Evolutionary conservation across 2,329 filamentous ascomycete species (phyloP), one percentile per base, ranked within the genome.

Genomic region (Pseudogymnoascus sp.): DNA sequence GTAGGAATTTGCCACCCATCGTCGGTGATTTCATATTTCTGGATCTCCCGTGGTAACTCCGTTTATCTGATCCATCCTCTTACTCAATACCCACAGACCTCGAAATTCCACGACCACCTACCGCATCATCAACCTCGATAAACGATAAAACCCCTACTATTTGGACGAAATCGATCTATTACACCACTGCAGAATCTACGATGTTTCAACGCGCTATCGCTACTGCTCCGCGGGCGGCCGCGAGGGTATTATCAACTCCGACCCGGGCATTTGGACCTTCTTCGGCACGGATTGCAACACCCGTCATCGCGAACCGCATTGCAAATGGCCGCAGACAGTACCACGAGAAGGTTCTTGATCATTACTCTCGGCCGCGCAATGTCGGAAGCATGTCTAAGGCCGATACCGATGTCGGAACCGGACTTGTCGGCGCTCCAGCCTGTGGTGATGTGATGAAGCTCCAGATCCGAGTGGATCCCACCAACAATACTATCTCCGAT

Each of bases 371-470:
- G 70, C 89, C 89, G 28, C 85, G 89, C 68, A 92, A 92, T 79
- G 89, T 91, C 65, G 89, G 89, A 28, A 88, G 85, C 64, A 88
- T 93, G 85, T 77, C 82, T 76, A 96, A 96, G 82, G 84, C 84
- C 67, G 91, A 95, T 69, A 76, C 78, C 63, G 89, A 95, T 68
- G 93, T 97, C 66, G 93, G 93, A 69, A 96, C 93, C 17, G 93
- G 93, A 47, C 88, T 97, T 62, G 93, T 97, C 68, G 87, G 90
- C 69, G 91, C 91, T n/a, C 91, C 91, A 60, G 91, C 91, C 33
- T 93, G 90, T 74, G 91, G 91, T 77, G 91, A 96, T 76, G 91
- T 96, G 66, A 96, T 96, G 89, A 95, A 95, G 78, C 83, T 96
- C 35, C 90, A 96, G 80, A 96, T 96, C 78, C 88, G 91, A 65